Percentiles rank a stretch among this genome's conserved stretches.
Conservation (phyloP, 2,329 filamentous ascomycete species). For the Fusarium burgessii region DNA sequence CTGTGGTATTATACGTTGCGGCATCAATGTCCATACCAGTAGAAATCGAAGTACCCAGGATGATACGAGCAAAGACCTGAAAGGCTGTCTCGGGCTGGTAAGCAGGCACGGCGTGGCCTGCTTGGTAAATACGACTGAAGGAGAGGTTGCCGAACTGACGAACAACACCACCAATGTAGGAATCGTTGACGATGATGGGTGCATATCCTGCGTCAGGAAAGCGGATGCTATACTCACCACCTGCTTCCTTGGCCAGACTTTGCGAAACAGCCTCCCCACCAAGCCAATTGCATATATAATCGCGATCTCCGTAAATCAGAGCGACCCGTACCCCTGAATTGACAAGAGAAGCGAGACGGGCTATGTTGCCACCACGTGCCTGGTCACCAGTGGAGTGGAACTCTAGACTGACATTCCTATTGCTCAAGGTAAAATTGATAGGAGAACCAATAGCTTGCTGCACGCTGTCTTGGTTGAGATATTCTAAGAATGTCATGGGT, state of each 20-base stretch:
- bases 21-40: conserved; percentile 66
- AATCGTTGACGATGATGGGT: conserved; percentile 75
- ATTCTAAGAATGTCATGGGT: conserved; percentile 69
- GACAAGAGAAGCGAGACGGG: conserved; percentile 70
- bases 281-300: conserved; percentile 75
- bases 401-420: conserved; percentile 58
- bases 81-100: conserved; percentile 72
- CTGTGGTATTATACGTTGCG: conserved; percentile 66
- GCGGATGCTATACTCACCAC: conserved; percentile 59
- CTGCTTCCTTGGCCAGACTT: conserved; percentile 64
- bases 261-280: conserved; percentile 82
- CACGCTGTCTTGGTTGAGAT: conserved; percentile 70
- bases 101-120: conserved; percentile 72
- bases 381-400: conserved; percentile 69
- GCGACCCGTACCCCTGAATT: conserved; percentile 74
- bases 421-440: conserved; percentile 68
- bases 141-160: conserved; percentile 81
- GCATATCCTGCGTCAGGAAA: conserved; percentile 79
- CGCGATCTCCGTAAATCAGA: conserved; percentile 75
- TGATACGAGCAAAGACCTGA: conserved; percentile 70
- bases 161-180: conserved; percentile 77
- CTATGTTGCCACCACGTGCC: conserved; percentile 70
- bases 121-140: conserved; percentile 74
- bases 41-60: conserved; percentile 66
- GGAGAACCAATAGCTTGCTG: conserved; percentile 71